Percentiles rank a stretch among this genome's conserved stretches.
Evolutionary conservation across 352 stramenopile genomes (phyloP).

Genomic region (Thalassiosira delicatula): DNA sequence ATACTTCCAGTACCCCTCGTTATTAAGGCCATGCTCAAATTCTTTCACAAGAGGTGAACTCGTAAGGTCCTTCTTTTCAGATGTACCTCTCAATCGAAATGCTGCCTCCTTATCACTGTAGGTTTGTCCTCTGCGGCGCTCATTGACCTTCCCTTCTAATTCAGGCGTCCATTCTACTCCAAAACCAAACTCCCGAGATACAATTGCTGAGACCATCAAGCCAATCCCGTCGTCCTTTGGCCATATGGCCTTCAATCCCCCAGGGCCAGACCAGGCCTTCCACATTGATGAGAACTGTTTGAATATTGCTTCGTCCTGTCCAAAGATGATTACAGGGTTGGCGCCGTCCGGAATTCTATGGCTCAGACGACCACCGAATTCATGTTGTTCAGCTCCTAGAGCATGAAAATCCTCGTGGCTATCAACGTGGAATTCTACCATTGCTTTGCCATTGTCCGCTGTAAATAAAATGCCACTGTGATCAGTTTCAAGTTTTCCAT

Average conservation of each 20-base stretch:
- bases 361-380: neutral
- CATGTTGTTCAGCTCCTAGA: neutral
- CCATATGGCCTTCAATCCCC: neutral
- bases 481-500: neutral
- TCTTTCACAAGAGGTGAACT: neutral
- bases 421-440: neutral
- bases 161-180: neutral
- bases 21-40: neutral
- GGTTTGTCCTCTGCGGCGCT: neutral
- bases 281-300: neutral
- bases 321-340: neutral
- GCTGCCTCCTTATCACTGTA: neutral
- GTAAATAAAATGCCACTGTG: neutral
- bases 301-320: slow-evolving; percentile 1
- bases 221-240: neutral
- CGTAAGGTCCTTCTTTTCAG: neutral
- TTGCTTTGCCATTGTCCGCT: neutral
- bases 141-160: neutral
- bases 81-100: neutral
- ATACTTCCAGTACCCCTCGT: neutral
- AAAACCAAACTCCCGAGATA: neutral
- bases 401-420: neutral
- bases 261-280: neutral
- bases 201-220: neutral
- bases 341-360: neutral